Evolutionary conservation across 1,284 basidiomycete species (phyloP), one percentile per base, ranked within the genome.

Genomic region (Singerocomus rubriflavus): DNA sequence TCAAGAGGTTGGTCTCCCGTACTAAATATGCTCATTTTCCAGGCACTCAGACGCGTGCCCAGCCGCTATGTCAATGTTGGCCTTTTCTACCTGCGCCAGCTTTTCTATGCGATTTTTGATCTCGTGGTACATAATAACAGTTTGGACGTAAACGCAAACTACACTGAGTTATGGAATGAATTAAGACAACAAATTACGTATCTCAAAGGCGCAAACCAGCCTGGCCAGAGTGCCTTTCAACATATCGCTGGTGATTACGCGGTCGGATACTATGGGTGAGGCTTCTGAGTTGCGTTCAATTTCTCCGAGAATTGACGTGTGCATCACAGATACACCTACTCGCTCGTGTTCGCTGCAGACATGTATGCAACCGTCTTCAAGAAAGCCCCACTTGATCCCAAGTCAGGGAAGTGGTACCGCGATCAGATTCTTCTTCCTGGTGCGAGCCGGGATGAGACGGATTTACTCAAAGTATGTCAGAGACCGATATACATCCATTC

Each of bases 1-100:
- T 91, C 58, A 79, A 86, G 68, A 87, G 85, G 86, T 83, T 31
- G 26, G 69, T 45, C 30, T 27, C 9, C 11, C 14, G 9, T 39
- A 30, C 35, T 9, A 14, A 12, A 25, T 38, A 2, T 1, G 8
- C n/a, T 5, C n/a, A 21, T 34, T 14, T 12, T 25, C 5, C 13
- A 8, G 16, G 21, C 11, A 26, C 44, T 47, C 21, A 54, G 4
- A 9, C 29, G 7, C 32, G 10, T 14, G 8, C 46, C 11, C 46
- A 87, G 85, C 60, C 87, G 88, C 51, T 87, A 88, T 57, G 80
- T 88, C 56, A 88, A 90, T 55, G 78, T 89, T 39, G 89, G 88
- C 2, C 68, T 91, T 25, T 87, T 82, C 70, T 88, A 88, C 67
- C 76, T 91, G 16, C 81, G 88, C 25, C 57, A 92, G 63, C 71